Evolutionary conservation across 1,284 basidiomycete species (phyloP), one percentile per base, ranked within the genome.

Genomic region (Pascua guehoae): DNA sequence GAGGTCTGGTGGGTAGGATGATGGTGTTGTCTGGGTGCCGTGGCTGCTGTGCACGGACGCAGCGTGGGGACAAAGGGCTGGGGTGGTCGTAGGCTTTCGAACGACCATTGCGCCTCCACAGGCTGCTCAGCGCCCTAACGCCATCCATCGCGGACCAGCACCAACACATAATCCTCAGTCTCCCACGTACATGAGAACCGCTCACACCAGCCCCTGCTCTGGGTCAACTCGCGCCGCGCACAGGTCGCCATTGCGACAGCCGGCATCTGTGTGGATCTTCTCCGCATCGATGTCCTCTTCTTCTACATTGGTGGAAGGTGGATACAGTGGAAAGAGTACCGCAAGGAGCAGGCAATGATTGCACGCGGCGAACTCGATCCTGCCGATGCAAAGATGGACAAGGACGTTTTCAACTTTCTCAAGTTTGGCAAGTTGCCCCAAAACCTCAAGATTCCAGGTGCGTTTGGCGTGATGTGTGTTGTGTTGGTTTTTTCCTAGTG

Each of bases 131-230:
- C 24, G 24, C 24, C 24, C 7, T 3, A 32, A 7, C 4, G 3
- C 24, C 24, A 7, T 32, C 24, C 4, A 7, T 32, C 24, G 24
- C 24, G 24, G 24, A 7, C 3, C 24, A 7, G 24, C 24, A 32
- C 24, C 24, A 32, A 32, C 24, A 32, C 24, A 32, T 32, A 3
- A 32, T 4, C 24, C 24, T 32, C 24, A 32, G 24, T 32, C 24
- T 7, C 24, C 24, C 7, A 32, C 17, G 15, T 47, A 1, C 18
- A 7, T 32, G 24, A 7, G 3, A 7, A 7, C 24, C 24, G 24
- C 51, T 54, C 49, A 66, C 53, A 10, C 4, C 49, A 69, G 66
- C 74, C 74, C 2, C 61, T 75, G 4, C 58, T 74, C 24, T 74
- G 66, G 62, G 70, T 73, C 12, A 65, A 53, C 4, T 58, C 59